A percentile compares a stretch with the other conserved stretches of the same genome.
phyloP scores from a whole-genome alignment of 495 filamentous ascomycete genomes.

The Penicillium subrubescens region DNA sequence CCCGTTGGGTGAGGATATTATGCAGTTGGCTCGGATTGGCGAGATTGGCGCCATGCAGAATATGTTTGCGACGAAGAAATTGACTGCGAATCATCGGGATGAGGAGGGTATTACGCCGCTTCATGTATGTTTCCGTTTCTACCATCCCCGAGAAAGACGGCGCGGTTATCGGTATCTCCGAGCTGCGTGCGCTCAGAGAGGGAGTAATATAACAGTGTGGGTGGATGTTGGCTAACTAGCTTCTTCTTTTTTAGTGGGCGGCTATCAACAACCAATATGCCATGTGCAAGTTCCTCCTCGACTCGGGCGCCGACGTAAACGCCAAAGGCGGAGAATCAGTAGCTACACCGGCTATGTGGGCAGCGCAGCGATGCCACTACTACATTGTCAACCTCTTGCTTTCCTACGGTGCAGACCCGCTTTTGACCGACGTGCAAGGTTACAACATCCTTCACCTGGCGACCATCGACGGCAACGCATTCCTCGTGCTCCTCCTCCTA shows the following conservation, averaged over 20 bases:
- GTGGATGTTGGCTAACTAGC: neutral
- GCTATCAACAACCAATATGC: conserved; percentile 99
- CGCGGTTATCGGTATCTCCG: neutral
- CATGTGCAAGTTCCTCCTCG: conserved; percentile 91
- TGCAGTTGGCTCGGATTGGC: conserved; percentile 90
- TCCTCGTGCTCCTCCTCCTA: conserved; percentile 80
- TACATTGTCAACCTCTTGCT: conserved; percentile 82
- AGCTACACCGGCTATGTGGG: conserved; percentile 95
- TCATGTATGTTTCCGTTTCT: conserved; percentile 64
- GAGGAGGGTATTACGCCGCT: conserved; percentile 92
- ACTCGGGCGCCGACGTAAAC: conserved; percentile 88
- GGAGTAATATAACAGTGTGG: neutral
- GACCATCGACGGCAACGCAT: conserved; percentile 96
- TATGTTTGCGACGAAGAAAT: conserved; percentile 80
- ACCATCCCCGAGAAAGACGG: neutral
- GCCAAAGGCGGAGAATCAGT: conserved; percentile 91
- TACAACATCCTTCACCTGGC: conserved; percentile 97
- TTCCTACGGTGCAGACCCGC: conserved; percentile 83
- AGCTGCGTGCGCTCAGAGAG: neutral
- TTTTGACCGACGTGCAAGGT: conserved; percentile 86
- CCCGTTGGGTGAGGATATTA: conserved; percentile 80
- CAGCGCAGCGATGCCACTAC: conserved; percentile 90
- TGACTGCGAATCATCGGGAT: conserved; percentile 77
- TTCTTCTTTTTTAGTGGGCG: conserved; percentile 70
- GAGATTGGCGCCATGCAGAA: conserved; percentile 86